phyloP scores from a whole-genome alignment of 2,329 filamentous ascomycete genomes.

The Zymoseptoria passerinii region DNA sequence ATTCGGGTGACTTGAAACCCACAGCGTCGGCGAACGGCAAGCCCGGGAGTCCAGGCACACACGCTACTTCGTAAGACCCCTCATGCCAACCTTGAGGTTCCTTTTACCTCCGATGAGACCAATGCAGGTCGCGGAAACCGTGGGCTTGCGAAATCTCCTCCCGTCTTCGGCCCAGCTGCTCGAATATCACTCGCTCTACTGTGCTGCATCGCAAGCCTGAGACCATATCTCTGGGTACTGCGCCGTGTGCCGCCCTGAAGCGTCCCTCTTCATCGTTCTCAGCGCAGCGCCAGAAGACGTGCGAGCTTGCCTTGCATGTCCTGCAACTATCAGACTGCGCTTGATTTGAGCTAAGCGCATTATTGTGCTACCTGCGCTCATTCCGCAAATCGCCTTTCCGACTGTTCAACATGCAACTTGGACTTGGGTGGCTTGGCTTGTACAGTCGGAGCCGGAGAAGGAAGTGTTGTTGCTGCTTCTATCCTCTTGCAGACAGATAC shows the following conservation, averaged over 20 bases:
- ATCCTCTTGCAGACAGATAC: too few relatives aligned
- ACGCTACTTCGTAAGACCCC: neutral
- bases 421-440: too few relatives aligned
- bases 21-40: neutral
- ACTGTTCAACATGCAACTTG: neutral
- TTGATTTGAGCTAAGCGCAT: neutral
- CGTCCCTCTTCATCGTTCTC: neutral
- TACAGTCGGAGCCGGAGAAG: too few relatives aligned
- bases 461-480: too few relatives aligned
- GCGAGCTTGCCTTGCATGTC: neutral
- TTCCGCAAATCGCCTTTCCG: neutral
- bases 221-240: neutral
- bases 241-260: neutral
- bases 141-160: neutral
- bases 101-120: neutral
- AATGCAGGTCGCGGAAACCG: neutral
- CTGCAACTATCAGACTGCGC: neutral
- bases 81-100: neutral
- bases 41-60: neutral
- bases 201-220: neutral
- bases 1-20: constrained; percentile 4
- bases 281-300: neutral
- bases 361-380: neutral
- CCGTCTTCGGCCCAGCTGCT: neutral
- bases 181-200: neutral